These are phyloP conservation scores for Auricularia auricula-judae DNA, from an alignment of 768 basidiomycete species.

Conservation along the genomic window DNA sequence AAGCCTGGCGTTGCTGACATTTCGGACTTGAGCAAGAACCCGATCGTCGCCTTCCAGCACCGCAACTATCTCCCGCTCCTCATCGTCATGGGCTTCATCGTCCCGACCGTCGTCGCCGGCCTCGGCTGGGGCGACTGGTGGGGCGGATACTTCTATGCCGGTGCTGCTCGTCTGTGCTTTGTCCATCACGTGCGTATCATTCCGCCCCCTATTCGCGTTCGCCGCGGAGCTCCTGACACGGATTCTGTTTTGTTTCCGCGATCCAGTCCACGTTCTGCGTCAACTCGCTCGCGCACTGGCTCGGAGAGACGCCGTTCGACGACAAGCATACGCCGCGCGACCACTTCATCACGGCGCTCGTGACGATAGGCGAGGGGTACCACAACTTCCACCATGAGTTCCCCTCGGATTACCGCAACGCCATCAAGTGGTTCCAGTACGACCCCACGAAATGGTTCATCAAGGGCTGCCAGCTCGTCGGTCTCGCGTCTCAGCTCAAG, in stretches of 20 bases:
- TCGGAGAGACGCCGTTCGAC: constrained; percentile 74
- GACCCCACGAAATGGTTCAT: constrained; percentile 80
- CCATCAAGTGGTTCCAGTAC: constrained; percentile 59
- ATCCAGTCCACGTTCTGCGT: constrained; percentile 74
- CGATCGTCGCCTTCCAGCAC: constrained; percentile 49
- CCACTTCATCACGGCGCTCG: constrained; percentile 68
- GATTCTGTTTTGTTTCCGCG: constrained; percentile 1
- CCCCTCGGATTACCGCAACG: constrained; percentile 71
- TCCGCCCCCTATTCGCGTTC: neutral
- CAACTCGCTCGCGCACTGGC: constrained; percentile 80
- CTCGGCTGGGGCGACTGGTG: constrained; percentile 63
- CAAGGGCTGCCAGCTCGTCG: constrained; percentile 42
- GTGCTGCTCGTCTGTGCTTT: constrained; percentile 61
- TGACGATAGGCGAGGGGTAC: constrained; percentile 81
- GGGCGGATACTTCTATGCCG: constrained; percentile 66
- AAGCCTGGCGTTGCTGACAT: constrained; percentile 62
- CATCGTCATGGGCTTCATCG: constrained; percentile 53
- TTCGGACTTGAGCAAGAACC: constrained; percentile 59
- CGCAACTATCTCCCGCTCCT: constrained; percentile 55
- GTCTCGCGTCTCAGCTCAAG: constrained; percentile 72
- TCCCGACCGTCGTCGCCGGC: constrained; percentile 62
- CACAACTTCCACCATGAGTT: constrained; percentile 90
- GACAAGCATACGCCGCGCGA: constrained; percentile 69
- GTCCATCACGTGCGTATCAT: constrained; percentile 65
- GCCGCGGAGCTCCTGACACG: neutral